A percentile compares a stretch with the other conserved stretches of the same genome.
Evolutionary conservation across 371 early-diverging fungal genomes (phyloP).

Genomic region (Circinella umbellata): DNA sequence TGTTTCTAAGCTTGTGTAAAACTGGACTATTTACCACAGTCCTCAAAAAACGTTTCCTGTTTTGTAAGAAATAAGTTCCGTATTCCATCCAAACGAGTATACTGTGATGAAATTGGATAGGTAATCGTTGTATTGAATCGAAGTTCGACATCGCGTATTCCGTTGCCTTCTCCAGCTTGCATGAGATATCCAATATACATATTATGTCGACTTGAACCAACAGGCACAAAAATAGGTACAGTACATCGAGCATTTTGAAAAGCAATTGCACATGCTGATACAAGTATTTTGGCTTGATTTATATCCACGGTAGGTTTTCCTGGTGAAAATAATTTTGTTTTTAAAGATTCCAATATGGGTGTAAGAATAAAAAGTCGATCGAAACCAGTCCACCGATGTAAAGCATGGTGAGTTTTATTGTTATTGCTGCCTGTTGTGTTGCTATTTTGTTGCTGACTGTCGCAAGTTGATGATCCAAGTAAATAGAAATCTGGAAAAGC

Average conservation of each 20-base stretch:
- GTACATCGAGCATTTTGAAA: constrained; percentile 73
- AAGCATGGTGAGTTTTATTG: constrained; percentile 44
- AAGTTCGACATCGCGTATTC: constrained; percentile 45
- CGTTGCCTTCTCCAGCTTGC: neutral
- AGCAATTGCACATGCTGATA: constrained; percentile 78
- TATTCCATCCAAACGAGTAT: constrained; percentile 64
- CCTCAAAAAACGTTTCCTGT: constrained; percentile 40
- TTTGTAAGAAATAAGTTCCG: constrained; percentile 58
- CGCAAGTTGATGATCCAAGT: constrained; percentile 18
- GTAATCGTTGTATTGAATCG: constrained; percentile 67
- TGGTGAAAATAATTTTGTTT: constrained; percentile 34
- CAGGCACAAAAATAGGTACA: constrained; percentile 79
- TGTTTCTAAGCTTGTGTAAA: too few species aligned
- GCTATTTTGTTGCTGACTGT: constrained; percentile 25
- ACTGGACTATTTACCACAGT: constrained; percentile 29
- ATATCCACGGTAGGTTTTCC: constrained; percentile 54
- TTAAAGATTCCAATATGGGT: constrained; percentile 38
- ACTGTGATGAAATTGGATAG: constrained; percentile 59
- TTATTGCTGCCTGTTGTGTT: constrained; percentile 15
- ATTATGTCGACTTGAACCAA: constrained; percentile 65
- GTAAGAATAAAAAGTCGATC: constrained; percentile 52
- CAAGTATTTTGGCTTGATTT: constrained; percentile 65
- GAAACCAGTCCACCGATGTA: constrained; percentile 71
- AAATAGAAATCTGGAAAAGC: constrained; percentile 30
- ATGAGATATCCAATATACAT: constrained; percentile 69